Evolutionary conservation across 2,329 filamentous ascomycete species (phyloP).

Genomic region (Penicillium janthinellum): DNA sequence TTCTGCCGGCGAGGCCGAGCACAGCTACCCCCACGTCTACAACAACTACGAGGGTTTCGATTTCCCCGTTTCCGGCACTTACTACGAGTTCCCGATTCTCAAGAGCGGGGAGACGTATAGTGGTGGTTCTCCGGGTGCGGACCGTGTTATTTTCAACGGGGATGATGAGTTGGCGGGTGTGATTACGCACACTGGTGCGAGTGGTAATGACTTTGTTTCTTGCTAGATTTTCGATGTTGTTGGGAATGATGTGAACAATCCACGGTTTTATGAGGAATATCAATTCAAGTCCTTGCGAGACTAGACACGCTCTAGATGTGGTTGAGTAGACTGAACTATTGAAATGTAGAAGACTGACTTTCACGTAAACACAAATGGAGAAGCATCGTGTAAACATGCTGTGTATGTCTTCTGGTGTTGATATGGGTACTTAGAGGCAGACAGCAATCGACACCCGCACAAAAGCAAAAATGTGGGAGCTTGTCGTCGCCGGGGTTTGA

Average conservation of each 20-base stretch:
- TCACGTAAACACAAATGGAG: slow-evolving; percentile 21
- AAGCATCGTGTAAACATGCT: slow-evolving; percentile 19
- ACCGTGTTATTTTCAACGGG: slow-evolving; percentile 66
- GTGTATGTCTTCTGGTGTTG: slow-evolving; percentile 13
- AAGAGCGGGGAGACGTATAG: slow-evolving; percentile 52
- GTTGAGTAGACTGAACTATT: no score
- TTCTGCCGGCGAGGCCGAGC: slow-evolving; percentile 35
- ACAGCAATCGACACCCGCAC: slow-evolving; percentile 29
- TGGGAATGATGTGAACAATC: no score
- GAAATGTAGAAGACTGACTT: slow-evolving; percentile 22
- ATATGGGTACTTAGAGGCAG: slow-evolving; percentile 24
- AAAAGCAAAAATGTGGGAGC: slow-evolving; percentile 19
- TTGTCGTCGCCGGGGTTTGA: slow-evolving; percentile 27
- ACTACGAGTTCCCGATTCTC: slow-evolving; percentile 65
- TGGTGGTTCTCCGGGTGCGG: slow-evolving; percentile 65
- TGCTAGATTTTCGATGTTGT: not conserved
- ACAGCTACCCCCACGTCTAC: slow-evolving; percentile 61
- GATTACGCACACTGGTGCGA: slow-evolving; percentile 72
- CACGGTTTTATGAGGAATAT: not conserved
- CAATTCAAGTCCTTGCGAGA: not conserved
- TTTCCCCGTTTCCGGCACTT: slow-evolving; percentile 60
- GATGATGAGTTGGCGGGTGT: slow-evolving; percentile 60
- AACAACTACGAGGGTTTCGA: slow-evolving; percentile 65
- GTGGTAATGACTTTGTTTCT: slow-evolving; percentile 65
- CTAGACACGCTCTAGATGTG: no score